Base-by-base conservation (phyloP, 2,329 filamentous ascomycete genomes). In the Purpureocillium lavendulum region DNA sequence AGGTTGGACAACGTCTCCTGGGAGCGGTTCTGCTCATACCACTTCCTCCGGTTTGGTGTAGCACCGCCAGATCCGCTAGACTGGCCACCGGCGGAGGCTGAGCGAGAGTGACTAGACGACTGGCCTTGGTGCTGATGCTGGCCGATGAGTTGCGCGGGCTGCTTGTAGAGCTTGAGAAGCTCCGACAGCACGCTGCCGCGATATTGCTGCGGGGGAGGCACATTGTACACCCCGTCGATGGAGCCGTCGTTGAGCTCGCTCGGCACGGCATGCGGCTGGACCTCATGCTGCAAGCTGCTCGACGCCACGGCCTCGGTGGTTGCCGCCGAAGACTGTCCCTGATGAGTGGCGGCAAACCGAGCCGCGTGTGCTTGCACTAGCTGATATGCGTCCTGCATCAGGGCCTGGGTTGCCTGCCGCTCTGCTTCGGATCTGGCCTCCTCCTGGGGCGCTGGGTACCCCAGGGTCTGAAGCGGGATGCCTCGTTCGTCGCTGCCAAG, bases 11-110 rank as follows among this genome's bases (percentile, higher is more conserved):
- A 55, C 0, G 68, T 71, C 17, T 70, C 67, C 33, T 62, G 60
- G 1, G 68, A 70, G 7, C 59, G 61, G 45, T 67, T 66, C 48
- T 67, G 61, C 36, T 70, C 64, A 48, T 71, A 71, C 68, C 68
- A 71, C 41, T 70, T 71, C 43, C 55, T 60, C 33, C 59, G 57
- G 30, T 52, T 67, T 6, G 67, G 67, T 4, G 67, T 70, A 3
- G 58, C 55, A 2, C 60, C 55, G 5, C 67, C 68, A 2, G 56
- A 59, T 4, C 43, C 50, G 15, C 55, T 57, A 11, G 26, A 36
- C 3, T 29, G 4, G 10, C 44, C 53, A 17, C 50, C 52, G 32
- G 55, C 49, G 3, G 56, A 55, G 18, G 56, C 21, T 10, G 21
- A 26, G 21, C 21, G 21, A 26, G 21, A 26, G 10, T 26, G 58